phyloP scores from a whole-genome alignment of 768 basidiomycete species.

The Pilatotrama ljubarskyi region DNA sequence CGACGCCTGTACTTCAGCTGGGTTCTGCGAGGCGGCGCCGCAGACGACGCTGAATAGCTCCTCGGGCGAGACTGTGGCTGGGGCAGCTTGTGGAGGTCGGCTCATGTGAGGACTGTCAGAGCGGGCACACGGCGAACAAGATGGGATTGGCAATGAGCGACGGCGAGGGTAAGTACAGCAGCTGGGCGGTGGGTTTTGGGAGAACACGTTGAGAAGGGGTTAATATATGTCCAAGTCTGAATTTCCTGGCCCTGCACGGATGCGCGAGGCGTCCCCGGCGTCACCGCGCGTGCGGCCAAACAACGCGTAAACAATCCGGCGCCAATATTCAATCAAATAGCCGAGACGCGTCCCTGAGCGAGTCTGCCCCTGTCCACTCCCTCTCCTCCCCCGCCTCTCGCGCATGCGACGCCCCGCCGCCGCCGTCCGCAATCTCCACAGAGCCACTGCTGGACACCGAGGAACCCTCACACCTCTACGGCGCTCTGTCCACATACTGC shows the following conservation, averaged over 20 bases:
- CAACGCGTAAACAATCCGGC: conserved; percentile 21
- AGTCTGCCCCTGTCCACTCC: not conserved
- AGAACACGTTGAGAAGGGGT: not conserved
- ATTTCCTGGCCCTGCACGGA: not conserved
- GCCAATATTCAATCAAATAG: conserved; percentile 2
- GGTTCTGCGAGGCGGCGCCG: conserved; percentile 74
- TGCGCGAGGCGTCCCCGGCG: conserved; percentile 2
- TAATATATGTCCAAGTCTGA: not conserved
- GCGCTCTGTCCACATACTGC: not conserved
- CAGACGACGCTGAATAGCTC: conserved; percentile 68
- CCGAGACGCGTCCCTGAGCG: conserved; percentile 15
- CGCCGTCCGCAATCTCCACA: not conserved
- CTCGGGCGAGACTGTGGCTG: conserved; percentile 50
- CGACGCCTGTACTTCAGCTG: conserved; percentile 46
- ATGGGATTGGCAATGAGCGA: not conserved
- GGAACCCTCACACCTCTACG: not conserved
- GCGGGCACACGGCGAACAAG: not conserved
- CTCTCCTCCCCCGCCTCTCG: not conserved
- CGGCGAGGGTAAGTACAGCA: not conserved
- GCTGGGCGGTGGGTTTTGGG: conserved; percentile 10
- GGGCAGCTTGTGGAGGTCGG: conserved; percentile 5
- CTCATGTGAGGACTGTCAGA: not conserved
- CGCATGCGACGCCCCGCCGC: conserved; percentile 19
- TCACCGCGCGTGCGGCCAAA: conserved; percentile 10
- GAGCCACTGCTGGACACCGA: not conserved